Evolutionary conservation across 78 protist genomes (phyloP), one percentile per base, ranked within the genome.

Genomic region (Chrysochromulina tobinii): DNA sequence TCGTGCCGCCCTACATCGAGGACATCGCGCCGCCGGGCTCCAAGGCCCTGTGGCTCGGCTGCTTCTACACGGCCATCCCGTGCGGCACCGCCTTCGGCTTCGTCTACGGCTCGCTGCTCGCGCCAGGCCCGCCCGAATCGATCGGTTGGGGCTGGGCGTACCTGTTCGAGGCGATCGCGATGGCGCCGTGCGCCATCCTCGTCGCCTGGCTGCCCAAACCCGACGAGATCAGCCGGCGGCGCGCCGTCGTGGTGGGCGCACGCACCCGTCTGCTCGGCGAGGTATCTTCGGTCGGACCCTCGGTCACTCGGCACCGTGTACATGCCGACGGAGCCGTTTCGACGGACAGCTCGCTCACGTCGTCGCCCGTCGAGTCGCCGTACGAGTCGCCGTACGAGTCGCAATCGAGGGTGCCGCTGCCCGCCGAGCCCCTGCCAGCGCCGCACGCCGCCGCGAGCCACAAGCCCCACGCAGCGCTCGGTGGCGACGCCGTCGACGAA

Each of bases 1-100:
- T 75, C 83, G 83, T 75, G 27, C 83, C 83, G 83, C 83, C 83
- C 58, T 75, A 75, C 83, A n/a, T 75, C 23, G 83, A 75, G 83
- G 83, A 75, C 58, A 18, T 75, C 21, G 83, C 83, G 21, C 83
- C 83, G 25, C 58, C 83, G 83, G 27, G 6, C 11, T 50, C 4
- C 58, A 27, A 50, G 83, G 8, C 57, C n/a, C 57, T 75, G 58
- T 75, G 57, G 14, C 83, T 75, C 57, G 54, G 58, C 17, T 7
- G 38, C 83, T 75, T 75, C 83, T 75, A 50, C 83, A 75, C 83
- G 11, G 83, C 83, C 83, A 75, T 75, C 51, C 83, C 83, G 8
- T 2, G 7, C 3, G 83, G 83, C 83, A 75, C 57, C 14, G 79
- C 79, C 12, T 1, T 69, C 79, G 79, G 72, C 72, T 66, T 20